Percentiles rank a stretch among this genome's conserved stretches.
Conservation (phyloP, 75 land plant genomes). For the Azolla pinnata region DNA sequence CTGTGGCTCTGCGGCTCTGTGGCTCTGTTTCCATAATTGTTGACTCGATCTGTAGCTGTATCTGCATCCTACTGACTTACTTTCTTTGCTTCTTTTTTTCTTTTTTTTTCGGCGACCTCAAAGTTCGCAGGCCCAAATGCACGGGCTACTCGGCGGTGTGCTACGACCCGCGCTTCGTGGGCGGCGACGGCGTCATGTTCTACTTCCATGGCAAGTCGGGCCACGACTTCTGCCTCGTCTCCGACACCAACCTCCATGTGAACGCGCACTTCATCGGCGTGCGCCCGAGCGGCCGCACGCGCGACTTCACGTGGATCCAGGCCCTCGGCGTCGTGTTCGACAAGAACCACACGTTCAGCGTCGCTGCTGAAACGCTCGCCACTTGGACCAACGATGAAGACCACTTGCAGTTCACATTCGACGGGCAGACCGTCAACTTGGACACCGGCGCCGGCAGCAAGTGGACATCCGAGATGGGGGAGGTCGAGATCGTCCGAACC, state of each 20-base stretch:
- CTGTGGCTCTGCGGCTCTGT: slow-evolving; percentile 10
- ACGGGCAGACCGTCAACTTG: slow-evolving; percentile 18
- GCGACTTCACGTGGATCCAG: slow-evolving; percentile 64
- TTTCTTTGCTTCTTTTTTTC: slow-evolving; percentile 1
- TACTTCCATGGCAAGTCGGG: slow-evolving; percentile 32
- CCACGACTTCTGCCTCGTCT: slow-evolving; percentile 17
- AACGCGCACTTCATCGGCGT: slow-evolving; percentile 42
- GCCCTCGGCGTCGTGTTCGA: slow-evolving; percentile 41
- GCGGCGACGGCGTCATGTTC: slow-evolving; percentile 36
- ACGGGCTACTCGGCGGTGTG: slow-evolving; percentile 21
- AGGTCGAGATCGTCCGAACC: neutral
- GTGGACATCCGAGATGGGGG: slow-evolving; percentile 21
- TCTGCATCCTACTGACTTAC: neutral
- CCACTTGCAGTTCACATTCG: slow-evolving; percentile 26
- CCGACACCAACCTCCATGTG: slow-evolving; percentile 26
- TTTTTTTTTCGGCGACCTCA: neutral
- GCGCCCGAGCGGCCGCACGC: slow-evolving; percentile 32
- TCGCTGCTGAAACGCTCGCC: slow-evolving; percentile 14
- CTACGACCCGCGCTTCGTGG: slow-evolving; percentile 21
- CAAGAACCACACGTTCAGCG: slow-evolving; percentile 17
- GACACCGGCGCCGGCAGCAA: slow-evolving; percentile 17
- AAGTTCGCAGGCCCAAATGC: slow-evolving; percentile 23
- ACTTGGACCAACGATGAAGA: slow-evolving; percentile 21
- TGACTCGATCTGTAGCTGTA: neutral
- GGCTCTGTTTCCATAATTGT: slow-evolving; percentile 3